Evolutionary conservation across 2,329 filamentous ascomycete species (phyloP), one percentile per base, ranked within the genome.

Genomic region (Xylariaceae sp.): DNA sequence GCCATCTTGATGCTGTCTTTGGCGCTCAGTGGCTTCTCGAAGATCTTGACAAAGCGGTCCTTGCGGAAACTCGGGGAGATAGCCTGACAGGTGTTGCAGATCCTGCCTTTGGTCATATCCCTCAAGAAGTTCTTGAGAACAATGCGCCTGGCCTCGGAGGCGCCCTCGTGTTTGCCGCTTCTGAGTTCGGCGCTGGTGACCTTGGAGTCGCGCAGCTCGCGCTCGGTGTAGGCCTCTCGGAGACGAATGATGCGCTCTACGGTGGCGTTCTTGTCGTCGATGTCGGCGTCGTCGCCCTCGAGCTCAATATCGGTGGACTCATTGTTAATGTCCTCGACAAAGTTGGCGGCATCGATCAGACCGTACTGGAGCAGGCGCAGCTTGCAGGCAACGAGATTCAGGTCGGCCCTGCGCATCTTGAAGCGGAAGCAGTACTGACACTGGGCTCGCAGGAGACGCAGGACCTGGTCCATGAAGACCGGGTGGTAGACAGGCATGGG

Each of bases 401-500:
- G 77, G 55, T 90, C 82, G 48, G 85, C 81, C 45, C 86, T 82
- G n/a, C 87, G 79, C 68, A 97, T 80, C 66, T 88, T 90, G 60
- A 99, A 85, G 51, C 86, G 84, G 66, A 92, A 87, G 73, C 95
- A 99, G 74, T 96, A 97, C 54, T 87, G 81, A 69, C 94, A 99
- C 71, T 93, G 88, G 48, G 90, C 88, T 62, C 91, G 86, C 17
- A 99, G 79, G 42, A 99, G 78, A 42, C 89, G 87, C 58, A 95
- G 82, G 47, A 92, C 82, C 69, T 97, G 92, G 67, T 97, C 92
- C 78, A 99, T 88, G 66, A 97, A 97, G 2, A 91, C 88, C n/a
- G 93, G 90, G 71, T 99, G 93, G 69, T 97, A 99, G 47, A 97
- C 89, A 43, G 89, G 90, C 12, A 92, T 87, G 13, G 94, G 92